These are phyloP conservation scores for Pythium graminicola DNA, from an alignment of 352 stramenopile genomes.

Conservation along the genomic window DNA sequence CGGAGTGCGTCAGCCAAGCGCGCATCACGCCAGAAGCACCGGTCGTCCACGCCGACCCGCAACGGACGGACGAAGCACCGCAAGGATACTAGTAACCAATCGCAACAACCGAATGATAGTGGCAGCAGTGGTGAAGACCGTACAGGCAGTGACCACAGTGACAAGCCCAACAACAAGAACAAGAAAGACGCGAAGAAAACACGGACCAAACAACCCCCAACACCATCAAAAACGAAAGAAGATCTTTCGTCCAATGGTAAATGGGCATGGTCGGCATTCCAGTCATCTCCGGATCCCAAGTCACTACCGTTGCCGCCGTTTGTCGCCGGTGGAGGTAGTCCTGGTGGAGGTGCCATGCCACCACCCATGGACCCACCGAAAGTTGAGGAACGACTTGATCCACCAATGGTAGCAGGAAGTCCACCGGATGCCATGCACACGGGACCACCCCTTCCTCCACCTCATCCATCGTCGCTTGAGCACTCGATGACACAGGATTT, in stretches of 20 bases:
- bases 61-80: conserved; percentile 36
- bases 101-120: background rate
- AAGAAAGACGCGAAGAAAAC: conserved; percentile 24
- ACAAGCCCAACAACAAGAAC: conserved; percentile 29
- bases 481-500: conserved; percentile 76
- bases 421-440: conserved; percentile 31
- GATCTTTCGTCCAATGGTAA: conserved; percentile 53
- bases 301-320: conserved; percentile 73
- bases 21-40: conserved; percentile 33
- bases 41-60: conserved; percentile 33
- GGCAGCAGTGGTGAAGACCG: conserved; percentile 13
- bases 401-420: conserved; percentile 14
- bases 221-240: conserved; percentile 39
- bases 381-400: conserved; percentile 13
- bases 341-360: conserved; percentile 20
- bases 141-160: conserved; percentile 1
- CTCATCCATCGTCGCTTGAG: conserved; percentile 36
- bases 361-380: conserved; percentile 25
- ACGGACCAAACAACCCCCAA: conserved; percentile 14
- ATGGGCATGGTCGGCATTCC: conserved; percentile 80
- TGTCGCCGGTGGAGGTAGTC: conserved; percentile 24
- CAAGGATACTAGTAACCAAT: conserved; percentile 8
- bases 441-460: conserved; percentile 4
- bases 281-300: conserved; percentile 70
- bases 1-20: conserved; percentile 50